Conservation (phyloP, 2,329 filamentous ascomycete species). For the Leptographium radiaticola region DNA sequence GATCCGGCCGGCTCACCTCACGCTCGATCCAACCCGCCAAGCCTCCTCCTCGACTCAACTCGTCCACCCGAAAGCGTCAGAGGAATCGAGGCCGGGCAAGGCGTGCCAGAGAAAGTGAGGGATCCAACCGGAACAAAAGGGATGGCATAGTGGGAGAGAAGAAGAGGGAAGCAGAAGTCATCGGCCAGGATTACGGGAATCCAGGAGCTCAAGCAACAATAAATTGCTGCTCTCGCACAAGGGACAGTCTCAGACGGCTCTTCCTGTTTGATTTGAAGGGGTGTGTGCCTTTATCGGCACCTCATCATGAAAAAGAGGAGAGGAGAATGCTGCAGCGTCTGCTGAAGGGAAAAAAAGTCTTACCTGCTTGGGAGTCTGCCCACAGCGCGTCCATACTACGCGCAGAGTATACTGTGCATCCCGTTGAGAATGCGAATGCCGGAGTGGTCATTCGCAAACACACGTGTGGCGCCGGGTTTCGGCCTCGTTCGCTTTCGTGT, state of each 20-base stretch:
- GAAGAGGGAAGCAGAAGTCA: neutral
- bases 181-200: neutral
- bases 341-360: neutral
- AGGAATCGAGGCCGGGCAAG: neutral
- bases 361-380: neutral
- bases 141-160: conserved; percentile 6
- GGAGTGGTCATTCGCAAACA: too few relatives aligned
- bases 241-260: conserved; percentile 27
- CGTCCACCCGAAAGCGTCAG: conserved; percentile 9
- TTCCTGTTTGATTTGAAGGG: conserved; percentile 23
- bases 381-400: neutral
- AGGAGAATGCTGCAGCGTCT: neutral
- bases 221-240: neutral
- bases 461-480: too few relatives aligned
- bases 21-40: conserved; percentile 2
- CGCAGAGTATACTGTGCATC: neutral
- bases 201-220: neutral
- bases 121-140: conserved; percentile 6
- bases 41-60: conserved; percentile 15
- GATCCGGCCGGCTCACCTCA: conserved; percentile 13
- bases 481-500: too few relatives aligned
- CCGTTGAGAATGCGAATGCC: neutral
- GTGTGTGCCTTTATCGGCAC: conserved; percentile 16
- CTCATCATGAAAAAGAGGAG: conserved; percentile 20
- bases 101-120: neutral